Evolutionary conservation across 1,284 basidiomycete species (phyloP), one percentile per base, ranked within the genome.

Genomic region (Cutaneotrichosporon spelunceum): DNA sequence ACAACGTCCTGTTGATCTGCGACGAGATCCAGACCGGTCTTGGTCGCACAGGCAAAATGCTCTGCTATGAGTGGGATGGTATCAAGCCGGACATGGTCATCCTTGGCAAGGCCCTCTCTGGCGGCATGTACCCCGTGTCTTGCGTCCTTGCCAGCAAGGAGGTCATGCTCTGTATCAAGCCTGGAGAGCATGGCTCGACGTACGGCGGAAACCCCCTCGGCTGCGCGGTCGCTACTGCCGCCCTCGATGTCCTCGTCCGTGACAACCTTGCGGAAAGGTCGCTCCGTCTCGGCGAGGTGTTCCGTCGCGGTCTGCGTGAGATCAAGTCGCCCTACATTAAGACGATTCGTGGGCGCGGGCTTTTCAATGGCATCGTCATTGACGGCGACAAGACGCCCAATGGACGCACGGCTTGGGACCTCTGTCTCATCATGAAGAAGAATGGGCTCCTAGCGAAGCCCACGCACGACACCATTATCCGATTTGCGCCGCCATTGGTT

Each of bases 151-250:
- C 93, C 7, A 87, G 92, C 79, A 85, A 86, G 66, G 88, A 92
- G 33, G 80, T 99, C 65, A 97, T 99, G 93, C 87, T 94, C 30
- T 91, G 88, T 81, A 95, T 99, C 76, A 84, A 88, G 66, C 93
- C 95, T n/a, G 94, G 95, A 64, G 93, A 97, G 81, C 96, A 98
- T 72, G 93, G 94, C n/a, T 91, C 89, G 70, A 98, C 95, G 0
- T 94, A 93, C 66, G 92, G 91, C 71, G 92, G 91, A 42, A 98
- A 98, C 79, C 96, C 96, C 0, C 84, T 99, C 34, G 96, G 89
- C 11, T 96, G 92, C 70, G 95, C 96, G n/a, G 91, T 97, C 13
- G 91, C 94, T 33, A 89, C 90, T 75, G 89, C 93, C 1, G 93
- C 95, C 0, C 84, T 98, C 50, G 84, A 89, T 60, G 93, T 97